Conservation (phyloP, 1,139 yeast genomes). For the Yamadazyma oceani region DNA sequence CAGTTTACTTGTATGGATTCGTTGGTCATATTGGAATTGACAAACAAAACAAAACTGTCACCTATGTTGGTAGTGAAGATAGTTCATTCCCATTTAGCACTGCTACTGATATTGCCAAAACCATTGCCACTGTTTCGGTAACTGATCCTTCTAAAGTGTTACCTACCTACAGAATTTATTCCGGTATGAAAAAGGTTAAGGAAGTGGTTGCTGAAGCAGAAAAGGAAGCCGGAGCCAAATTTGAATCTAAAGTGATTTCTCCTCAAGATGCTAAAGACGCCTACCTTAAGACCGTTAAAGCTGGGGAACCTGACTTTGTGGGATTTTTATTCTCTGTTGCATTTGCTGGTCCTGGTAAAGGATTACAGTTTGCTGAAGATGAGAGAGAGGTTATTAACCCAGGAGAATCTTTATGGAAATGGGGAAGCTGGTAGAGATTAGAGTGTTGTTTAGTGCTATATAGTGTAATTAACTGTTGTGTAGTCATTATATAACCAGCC, state of each 20-base stretch:
- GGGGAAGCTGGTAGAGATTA: slow-evolving; percentile 37
- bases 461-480: not conserved
- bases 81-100: slow-evolving; percentile 31
- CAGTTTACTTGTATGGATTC: slow-evolving; percentile 33
- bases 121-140: slow-evolving; percentile 42
- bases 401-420: slow-evolving; percentile 50
- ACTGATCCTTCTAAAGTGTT: slow-evolving; percentile 42
- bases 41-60: slow-evolving; percentile 31
- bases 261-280: not conserved
- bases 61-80: slow-evolving; percentile 44
- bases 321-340: slow-evolving; percentile 30
- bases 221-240: slow-evolving; percentile 30
- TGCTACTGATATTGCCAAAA: slow-evolving; percentile 48
- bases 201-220: slow-evolving; percentile 44
- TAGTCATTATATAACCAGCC: too few species aligned
- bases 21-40: slow-evolving; percentile 42
- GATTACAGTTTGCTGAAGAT: slow-evolving; percentile 30
- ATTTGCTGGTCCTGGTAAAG: slow-evolving; percentile 37
- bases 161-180: slow-evolving; percentile 42
- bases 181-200: slow-evolving; percentile 39
- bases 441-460: not conserved
- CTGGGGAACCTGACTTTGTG: slow-evolving; percentile 13
- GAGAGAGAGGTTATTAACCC: slow-evolving; percentile 59
- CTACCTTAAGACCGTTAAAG: not conserved
- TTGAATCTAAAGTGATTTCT: slow-evolving; percentile 27